These are phyloP conservation scores for Blastobotrys robertii DNA, from an alignment of 805 yeast genomes.

Conservation along the genomic window DNA sequence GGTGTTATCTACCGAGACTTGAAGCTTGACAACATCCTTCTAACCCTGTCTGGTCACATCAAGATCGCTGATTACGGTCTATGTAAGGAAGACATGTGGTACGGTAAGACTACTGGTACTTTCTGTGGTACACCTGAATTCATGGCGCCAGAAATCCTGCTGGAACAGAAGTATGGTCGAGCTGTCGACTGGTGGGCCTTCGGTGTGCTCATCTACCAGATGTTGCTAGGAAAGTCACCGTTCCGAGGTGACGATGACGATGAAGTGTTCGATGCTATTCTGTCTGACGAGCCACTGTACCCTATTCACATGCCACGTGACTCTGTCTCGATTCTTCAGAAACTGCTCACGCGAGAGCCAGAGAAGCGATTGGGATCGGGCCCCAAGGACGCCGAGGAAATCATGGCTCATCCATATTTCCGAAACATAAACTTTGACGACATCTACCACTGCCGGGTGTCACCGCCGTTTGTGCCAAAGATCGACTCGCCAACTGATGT, in stretches of 20 bases:
- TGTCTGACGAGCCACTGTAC: conserved; percentile 91
- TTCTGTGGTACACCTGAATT: conserved; percentile 99
- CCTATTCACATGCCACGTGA: conserved; percentile 97
- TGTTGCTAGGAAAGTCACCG: conserved; percentile 94
- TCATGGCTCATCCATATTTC: conserved; percentile 94
- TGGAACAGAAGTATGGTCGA: conserved; percentile 85
- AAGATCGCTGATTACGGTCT: conserved; percentile 96
- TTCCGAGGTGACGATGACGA: conserved; percentile 96
- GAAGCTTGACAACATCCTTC: conserved; percentile 86
- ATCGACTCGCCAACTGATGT: conserved; percentile 83
- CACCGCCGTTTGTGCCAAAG: conserved; percentile 88
- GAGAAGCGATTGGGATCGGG: conserved; percentile 75
- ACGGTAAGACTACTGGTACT: conserved; percentile 76
- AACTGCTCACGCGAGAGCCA: conserved; percentile 85
- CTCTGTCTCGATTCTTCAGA: conserved; percentile 88
- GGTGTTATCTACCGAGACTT: conserved; percentile 95
- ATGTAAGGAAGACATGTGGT: conserved; percentile 90
- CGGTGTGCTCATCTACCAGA: conserved; percentile 92
- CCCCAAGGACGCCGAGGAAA: conserved; percentile 80
- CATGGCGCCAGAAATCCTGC: conserved; percentile 97
- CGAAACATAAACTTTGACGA: conserved; percentile 85
- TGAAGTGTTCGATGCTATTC: conserved; percentile 92
- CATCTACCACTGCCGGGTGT: conserved; percentile 55
- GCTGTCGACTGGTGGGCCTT: conserved; percentile 99
- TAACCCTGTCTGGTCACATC: conserved; percentile 87